Percentiles rank a stretch among this genome's conserved stretches.
Conservation (phyloP, 73 alveolate species). For the Chromera velia region DNA sequence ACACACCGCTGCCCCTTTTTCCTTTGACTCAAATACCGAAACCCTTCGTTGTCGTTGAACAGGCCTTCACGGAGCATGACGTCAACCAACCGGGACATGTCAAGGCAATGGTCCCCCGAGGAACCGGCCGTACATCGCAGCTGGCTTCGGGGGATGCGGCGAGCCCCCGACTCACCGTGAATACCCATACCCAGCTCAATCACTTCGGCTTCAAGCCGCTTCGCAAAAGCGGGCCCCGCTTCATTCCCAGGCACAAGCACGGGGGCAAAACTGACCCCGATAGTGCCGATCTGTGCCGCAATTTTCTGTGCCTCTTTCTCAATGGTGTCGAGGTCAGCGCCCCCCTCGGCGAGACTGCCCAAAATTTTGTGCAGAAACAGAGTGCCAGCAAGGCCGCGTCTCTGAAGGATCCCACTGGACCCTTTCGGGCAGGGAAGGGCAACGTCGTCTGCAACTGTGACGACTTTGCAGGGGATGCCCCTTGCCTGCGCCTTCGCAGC, state of each 20-base stretch:
- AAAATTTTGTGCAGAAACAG: background rate
- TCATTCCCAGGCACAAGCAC: background rate
- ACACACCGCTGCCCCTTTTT: background rate
- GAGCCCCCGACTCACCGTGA: background rate
- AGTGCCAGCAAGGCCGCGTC: background rate
- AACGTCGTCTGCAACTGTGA: too few species aligned
- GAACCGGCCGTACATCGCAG: background rate
- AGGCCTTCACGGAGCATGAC: background rate
- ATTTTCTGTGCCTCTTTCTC: background rate
- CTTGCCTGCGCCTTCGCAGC: background rate
- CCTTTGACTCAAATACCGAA: background rate
- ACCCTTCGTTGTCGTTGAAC: background rate
- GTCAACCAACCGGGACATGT: background rate
- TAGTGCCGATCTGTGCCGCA: background rate
- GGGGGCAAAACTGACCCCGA: background rate
- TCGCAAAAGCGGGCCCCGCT: background rate
- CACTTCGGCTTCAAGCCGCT: background rate
- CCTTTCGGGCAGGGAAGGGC: too few species aligned
- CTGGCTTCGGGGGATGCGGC: background rate
- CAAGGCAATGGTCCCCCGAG: background rate
- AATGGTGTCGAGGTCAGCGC: background rate
- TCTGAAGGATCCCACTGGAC: too few species aligned
- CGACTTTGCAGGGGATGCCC: too few species aligned
- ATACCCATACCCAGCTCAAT: background rate
- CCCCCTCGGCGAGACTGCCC: background rate